A percentile compares a stretch with the other conserved stretches of the same genome.
phyloP scores from a whole-genome alignment of 179 eudicot genomes.

The Sideroxylon spinosum region DNA sequence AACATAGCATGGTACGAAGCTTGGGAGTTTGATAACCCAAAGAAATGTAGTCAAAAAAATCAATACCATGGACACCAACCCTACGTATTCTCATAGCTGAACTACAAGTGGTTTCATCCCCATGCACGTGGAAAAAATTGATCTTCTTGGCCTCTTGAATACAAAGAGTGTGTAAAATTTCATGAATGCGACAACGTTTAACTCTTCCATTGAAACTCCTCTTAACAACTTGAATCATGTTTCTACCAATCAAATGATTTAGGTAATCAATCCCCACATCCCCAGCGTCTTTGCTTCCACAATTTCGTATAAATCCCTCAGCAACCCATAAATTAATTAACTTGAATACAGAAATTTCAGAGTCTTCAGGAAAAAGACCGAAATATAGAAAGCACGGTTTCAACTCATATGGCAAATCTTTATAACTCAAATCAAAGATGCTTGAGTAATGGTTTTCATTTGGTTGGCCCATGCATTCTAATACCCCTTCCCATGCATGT shows the following conservation, averaged over 20 bases:
- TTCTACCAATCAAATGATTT: conserved; percentile 1
- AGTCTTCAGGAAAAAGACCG: conserved; percentile 16
- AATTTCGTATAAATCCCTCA: conserved; percentile 1
- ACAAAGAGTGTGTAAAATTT: conserved; percentile 4
- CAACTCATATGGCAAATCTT: conserved; percentile 9
- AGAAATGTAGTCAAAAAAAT: neutral
- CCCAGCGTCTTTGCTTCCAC: neutral
- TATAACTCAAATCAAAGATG: conserved; percentile 17
- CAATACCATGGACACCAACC: neutral
- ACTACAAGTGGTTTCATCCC: neutral
- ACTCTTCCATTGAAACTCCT: conserved; percentile 11
- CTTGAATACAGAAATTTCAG: conserved; percentile 4
- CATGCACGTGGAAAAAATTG: neutral
- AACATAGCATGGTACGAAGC: neutral
- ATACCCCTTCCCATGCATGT: conserved; percentile 2
- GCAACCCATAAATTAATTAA: conserved; percentile 7
- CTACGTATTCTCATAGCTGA: neutral
- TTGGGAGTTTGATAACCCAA: neutral
- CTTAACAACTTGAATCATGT: conserved; percentile 15
- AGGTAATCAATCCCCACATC: conserved; percentile 10
- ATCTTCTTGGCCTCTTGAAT: neutral
- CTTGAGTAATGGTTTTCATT: neutral
- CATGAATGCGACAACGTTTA: conserved; percentile 16
- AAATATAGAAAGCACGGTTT: conserved; percentile 25
- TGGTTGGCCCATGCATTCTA: neutral